phyloP scores from a whole-genome alignment of 257 asterid genomes.

The Solanum corneliomulleri region DNA sequence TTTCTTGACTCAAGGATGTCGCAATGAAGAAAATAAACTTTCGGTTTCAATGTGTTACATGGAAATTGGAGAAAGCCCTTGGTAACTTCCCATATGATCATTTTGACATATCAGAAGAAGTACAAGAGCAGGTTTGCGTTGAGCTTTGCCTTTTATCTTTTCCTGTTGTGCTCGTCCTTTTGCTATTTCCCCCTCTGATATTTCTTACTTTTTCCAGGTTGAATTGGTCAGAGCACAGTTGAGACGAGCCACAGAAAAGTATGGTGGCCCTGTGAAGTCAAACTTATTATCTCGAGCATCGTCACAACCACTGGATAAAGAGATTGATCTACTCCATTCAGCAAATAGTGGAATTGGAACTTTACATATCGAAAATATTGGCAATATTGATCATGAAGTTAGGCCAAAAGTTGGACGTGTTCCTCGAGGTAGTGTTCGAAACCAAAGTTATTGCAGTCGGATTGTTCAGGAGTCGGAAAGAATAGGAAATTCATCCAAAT shows the following conservation, averaged over 20 bases:
- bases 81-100: conserved; percentile 48
- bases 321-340: conserved; percentile 43
- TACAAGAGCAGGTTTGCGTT: conserved; percentile 68
- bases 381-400: conserved; percentile 50
- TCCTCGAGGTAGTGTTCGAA: conserved; percentile 18
- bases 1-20: conserved; percentile 47
- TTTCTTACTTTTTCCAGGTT: conserved; percentile 39
- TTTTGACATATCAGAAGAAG: conserved; percentile 88
- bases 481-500: conserved; percentile 18
- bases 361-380: conserved; percentile 33
- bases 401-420: conserved; percentile 16
- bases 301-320: conserved; percentile 62
- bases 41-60: conserved; percentile 83
- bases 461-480: conserved; percentile 13
- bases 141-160: not conserved
- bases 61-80: conserved; percentile 77
- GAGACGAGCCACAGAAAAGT: conserved; percentile 83
- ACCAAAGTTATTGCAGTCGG: conserved; percentile 16
- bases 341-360: conserved; percentile 32
- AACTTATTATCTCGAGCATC: conserved; percentile 41
- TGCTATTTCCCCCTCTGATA: conserved; percentile 2
- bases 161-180: not conserved
- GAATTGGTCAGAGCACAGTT: conserved; percentile 52
- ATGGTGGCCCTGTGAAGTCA: conserved; percentile 61
- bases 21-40: conserved; percentile 45